Evolutionary conservation across 2,329 filamentous ascomycete species (phyloP), one percentile per base, ranked within the genome.

Genomic region (Coleophoma eucalyptorum): DNA sequence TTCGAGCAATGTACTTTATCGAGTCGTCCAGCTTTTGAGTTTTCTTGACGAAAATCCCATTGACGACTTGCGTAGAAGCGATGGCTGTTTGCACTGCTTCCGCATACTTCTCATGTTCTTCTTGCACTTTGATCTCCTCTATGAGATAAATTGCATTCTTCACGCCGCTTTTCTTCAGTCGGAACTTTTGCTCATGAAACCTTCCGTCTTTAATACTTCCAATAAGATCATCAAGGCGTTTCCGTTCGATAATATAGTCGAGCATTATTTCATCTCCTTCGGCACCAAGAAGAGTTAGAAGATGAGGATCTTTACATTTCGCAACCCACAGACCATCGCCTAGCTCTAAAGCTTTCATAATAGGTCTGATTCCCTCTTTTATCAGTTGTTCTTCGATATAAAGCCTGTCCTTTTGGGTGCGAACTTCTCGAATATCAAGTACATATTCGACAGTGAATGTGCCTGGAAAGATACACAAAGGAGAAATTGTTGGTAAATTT

Each of bases 181-280:
- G 84, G 63, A 91, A 93, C 64, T 94, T 93, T 64, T 94, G 89
- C 65, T 94, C 89, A 58, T 87, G 86, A 59, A 91, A 93, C 2
- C 89, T 83, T 1, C 88, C 87, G 55, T 93, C 89, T 66, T 88
- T 90, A 69, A 94, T 90, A 55, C 87, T 91, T 46, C 78, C 73
- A n/a, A 93, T 78, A 43, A 94, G 71, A 65, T 94, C 89, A 62
- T 93, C 89, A 0, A 92, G 77, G 8, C 89, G 78, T 65, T 94
- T 94, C 54, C 89, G 79, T 69, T 94, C 89, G 1, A 91, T 79
- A 42, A 94, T 89, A 76, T 85, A 90, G 66, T 93, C 89, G 4
- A 94, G 73, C 43, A 90, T 81, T 12, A 93, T 69, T 65, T 92
- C 88, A 52, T 83, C 78, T 15, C 85, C 83, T 61, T 86, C 80